Conservation (phyloP, 768 basidiomycete genomes). For the Kwoniella heveanensis region DNA sequence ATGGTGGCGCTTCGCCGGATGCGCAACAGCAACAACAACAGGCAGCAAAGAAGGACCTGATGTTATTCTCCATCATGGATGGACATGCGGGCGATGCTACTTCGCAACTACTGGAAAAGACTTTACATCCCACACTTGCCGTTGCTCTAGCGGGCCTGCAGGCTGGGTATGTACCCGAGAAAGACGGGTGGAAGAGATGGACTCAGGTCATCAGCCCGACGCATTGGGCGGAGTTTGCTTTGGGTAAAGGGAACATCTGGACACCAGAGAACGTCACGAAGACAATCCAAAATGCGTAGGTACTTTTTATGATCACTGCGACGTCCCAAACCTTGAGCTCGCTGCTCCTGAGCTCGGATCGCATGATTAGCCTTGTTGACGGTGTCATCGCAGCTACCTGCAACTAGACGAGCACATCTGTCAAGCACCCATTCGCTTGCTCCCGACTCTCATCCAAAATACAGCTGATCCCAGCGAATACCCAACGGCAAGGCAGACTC, state of each 20-base stretch:
- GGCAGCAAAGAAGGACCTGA: constrained; percentile 66
- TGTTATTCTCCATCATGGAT: constrained; percentile 79
- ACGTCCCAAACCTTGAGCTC: background rate
- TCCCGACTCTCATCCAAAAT: constrained; percentile 50
- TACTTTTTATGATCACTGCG: background rate
- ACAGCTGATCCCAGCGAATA: constrained; percentile 5
- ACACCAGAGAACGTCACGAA: constrained; percentile 30
- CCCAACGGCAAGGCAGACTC: constrained; percentile 65
- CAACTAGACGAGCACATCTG: constrained; percentile 84
- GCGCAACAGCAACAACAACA: constrained; percentile 30
- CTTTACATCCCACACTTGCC: constrained; percentile 80
- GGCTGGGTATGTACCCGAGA: constrained; percentile 29
- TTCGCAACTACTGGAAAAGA: constrained; percentile 76
- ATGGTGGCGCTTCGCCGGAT: too few relatives aligned
- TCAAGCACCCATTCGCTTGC: constrained; percentile 72
- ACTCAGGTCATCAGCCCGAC: constrained; percentile 27
- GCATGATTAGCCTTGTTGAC: background rate
- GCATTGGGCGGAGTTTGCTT: constrained; percentile 10
- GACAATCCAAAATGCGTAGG: constrained; percentile 40
- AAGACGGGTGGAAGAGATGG: constrained; percentile 8
- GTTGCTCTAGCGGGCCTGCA: constrained; percentile 65
- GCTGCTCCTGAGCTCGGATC: too few relatives aligned
- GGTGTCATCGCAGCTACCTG: constrained; percentile 74
- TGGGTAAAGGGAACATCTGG: constrained; percentile 12
- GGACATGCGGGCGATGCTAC: constrained; percentile 79